A percentile compares a stretch with the other conserved stretches of the same genome.
These are phyloP conservation scores for Melampsora larici-populina DNA, from an alignment of 1,284 basidiomycete species.

Conservation along the genomic window DNA sequence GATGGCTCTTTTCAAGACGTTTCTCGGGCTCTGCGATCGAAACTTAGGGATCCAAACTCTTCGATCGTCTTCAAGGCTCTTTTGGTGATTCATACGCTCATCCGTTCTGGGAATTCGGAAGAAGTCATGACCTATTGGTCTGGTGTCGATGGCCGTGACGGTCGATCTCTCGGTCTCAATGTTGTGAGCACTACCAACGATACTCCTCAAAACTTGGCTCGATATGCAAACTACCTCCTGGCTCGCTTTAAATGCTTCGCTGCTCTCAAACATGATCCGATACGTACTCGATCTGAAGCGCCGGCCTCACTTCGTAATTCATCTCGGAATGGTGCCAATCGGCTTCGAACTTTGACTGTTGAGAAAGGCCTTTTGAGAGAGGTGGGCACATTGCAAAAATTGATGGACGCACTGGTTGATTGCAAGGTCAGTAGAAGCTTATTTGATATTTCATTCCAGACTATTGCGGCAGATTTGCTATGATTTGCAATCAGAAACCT, in stretches of 20 bases:
- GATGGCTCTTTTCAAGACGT: constrained; percentile 89
- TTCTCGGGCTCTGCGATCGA: constrained; percentile 74
- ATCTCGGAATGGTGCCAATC: constrained; percentile 53
- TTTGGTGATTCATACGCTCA: constrained; percentile 90
- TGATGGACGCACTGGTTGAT: constrained; percentile 80
- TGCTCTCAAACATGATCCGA: constrained; percentile 88
- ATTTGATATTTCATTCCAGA: background rate
- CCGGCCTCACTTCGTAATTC: constrained; percentile 38
- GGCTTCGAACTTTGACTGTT: constrained; percentile 84
- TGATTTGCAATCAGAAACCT: too few relatives aligned
- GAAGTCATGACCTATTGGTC: constrained; percentile 80
- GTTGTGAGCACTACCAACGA: constrained; percentile 52
- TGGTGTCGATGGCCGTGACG: constrained; percentile 68
- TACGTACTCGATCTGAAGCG: constrained; percentile 63
- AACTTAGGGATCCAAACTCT: constrained; percentile 83
- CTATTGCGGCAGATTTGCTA: background rate
- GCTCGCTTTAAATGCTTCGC: constrained; percentile 81
- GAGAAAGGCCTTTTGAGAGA: constrained; percentile 93
- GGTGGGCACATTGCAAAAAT: constrained; percentile 81
- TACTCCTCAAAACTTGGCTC: constrained; percentile 75
- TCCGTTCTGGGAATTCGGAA: constrained; percentile 87
- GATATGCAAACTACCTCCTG: constrained; percentile 87
- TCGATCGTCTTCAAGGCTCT: constrained; percentile 95
- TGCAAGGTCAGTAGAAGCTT: constrained; percentile 64
- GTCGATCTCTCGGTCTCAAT: constrained; percentile 58